These are phyloP conservation scores for Dendrobium huoshanense DNA, from an alignment of 106 monocot species.

Conservation along the genomic window DNA sequence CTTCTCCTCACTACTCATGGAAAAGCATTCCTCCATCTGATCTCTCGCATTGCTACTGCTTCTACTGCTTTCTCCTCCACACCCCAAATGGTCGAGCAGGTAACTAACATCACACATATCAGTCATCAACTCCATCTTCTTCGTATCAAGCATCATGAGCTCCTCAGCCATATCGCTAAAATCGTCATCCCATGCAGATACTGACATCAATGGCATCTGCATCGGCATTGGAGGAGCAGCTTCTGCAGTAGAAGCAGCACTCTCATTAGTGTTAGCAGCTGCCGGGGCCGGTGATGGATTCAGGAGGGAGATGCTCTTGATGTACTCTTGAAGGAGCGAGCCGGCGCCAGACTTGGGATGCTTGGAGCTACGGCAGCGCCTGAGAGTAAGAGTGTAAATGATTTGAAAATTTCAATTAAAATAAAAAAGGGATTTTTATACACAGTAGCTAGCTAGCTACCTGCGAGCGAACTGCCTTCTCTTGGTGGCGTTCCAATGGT, in stretches of 20 bases:
- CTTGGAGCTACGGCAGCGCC: constrained; percentile 16
- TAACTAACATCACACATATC: background rate
- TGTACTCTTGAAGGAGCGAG: constrained; percentile 65
- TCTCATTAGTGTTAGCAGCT: background rate
- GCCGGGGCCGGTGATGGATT: background rate
- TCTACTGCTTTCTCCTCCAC: background rate
- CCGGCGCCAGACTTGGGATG: constrained; percentile 29
- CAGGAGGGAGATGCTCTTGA: constrained; percentile 37
- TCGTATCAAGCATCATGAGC: background rate
- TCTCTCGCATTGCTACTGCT: background rate
- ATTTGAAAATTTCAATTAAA: background rate
- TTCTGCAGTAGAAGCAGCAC: background rate
- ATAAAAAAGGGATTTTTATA: too few species aligned
- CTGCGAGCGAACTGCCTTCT: constrained; percentile 47
- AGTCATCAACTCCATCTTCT: constrained; percentile 1
- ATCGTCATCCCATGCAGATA: background rate
- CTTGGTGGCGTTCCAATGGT: constrained; percentile 97
- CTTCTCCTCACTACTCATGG: background rate
- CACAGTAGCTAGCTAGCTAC: background rate
- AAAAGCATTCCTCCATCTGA: background rate
- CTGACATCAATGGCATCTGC: background rate
- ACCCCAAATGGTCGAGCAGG: background rate
- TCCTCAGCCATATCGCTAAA: background rate
- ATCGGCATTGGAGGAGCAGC: background rate
- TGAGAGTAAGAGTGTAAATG: background rate